Percentiles rank a stretch among this genome's conserved stretches.
These are phyloP conservation scores for Cladophialophora chaetospira DNA, from an alignment of 2,329 filamentous ascomycete species.

Conservation along the genomic window DNA sequence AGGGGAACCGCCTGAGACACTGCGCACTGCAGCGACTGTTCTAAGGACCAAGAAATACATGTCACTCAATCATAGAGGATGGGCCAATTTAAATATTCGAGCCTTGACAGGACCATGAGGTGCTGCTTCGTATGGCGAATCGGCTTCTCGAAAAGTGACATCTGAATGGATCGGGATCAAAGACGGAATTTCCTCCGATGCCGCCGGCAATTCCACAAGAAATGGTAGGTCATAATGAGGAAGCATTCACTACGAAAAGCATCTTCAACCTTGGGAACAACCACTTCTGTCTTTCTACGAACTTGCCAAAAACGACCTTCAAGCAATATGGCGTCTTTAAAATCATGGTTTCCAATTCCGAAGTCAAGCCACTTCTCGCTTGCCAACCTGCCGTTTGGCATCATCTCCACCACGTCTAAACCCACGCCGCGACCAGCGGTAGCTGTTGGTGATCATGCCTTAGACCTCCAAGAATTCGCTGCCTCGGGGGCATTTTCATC, in stretches of 20 bases:
- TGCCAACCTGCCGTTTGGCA: constrained; percentile 80
- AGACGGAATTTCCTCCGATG: constrained; percentile 16
- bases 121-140: neutral
- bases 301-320: neutral
- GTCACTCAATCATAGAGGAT: too few species aligned
- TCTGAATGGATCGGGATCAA: neutral
- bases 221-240: neutral
- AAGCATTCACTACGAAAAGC: neutral
- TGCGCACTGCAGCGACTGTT: too few species aligned
- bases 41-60: too few species aligned
- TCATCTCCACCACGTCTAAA: constrained; percentile 67
- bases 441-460: constrained; percentile 70
- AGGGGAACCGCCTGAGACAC: too few species aligned
- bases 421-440: constrained; percentile 64
- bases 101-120: neutral
- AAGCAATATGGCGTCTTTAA: constrained; percentile 38
- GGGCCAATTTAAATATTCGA: too few species aligned
- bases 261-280: neutral
- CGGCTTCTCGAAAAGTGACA: neutral
- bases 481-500: constrained; percentile 60
- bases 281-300: too few species aligned
- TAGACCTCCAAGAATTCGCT: constrained; percentile 68
- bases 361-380: constrained; percentile 69
- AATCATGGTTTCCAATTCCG: constrained; percentile 64
- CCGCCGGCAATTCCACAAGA: neutral